Conservation (phyloP, 140 eudicot genomes). For the Bidens hawaiensis region DNA sequence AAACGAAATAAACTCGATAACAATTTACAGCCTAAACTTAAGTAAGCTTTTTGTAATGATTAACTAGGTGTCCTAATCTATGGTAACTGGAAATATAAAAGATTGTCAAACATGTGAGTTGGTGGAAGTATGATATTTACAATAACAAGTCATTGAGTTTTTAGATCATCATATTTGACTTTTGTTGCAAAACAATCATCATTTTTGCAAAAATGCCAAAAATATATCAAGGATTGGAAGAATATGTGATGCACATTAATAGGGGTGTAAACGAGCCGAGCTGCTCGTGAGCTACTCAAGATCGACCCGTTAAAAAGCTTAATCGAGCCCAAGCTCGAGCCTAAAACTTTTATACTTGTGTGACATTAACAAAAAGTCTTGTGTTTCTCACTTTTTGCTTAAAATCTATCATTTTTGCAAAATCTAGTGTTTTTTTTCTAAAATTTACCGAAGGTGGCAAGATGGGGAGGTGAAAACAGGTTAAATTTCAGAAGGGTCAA, state of each 20-base stretch:
- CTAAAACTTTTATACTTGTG: too few relatives aligned
- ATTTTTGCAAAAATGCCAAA: neutral
- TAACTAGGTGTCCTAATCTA: neutral
- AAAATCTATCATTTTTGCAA: neutral
- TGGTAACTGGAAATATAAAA: neutral
- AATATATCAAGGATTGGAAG: neutral
- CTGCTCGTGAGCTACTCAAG: too few relatives aligned
- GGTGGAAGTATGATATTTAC: conserved; percentile 1
- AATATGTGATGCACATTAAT: neutral
- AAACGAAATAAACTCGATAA: neutral
- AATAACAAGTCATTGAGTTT: neutral
- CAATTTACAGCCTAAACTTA: neutral
- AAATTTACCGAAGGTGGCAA: neutral
- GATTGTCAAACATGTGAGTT: conserved; percentile 12
- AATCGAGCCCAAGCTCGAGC: too few relatives aligned
- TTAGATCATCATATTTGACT: conserved; percentile 1
- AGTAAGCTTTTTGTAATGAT: neutral
- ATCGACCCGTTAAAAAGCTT: too few relatives aligned
- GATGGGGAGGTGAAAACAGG: neutral
- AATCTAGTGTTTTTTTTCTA: neutral
- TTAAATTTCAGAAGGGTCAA: neutral
- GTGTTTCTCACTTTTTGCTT: neutral
- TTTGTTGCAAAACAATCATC: neutral
- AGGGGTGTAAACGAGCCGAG: too few relatives aligned
- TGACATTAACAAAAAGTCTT: neutral